Conservation (phyloP, 768 basidiomycete genomes). For the Wakefieldia striispora region DNA sequence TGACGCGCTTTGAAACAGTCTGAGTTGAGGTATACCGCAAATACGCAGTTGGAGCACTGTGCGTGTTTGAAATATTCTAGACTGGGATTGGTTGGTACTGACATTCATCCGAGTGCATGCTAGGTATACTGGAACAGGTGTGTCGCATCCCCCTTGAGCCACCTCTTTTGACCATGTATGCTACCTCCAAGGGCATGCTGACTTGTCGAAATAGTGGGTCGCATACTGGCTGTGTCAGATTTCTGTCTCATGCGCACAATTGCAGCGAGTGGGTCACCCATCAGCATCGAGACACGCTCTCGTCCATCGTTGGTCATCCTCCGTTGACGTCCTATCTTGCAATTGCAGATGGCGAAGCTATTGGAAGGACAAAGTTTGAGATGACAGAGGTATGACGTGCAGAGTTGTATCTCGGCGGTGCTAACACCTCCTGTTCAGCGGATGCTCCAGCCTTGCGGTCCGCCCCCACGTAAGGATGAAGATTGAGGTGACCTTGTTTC, state of each 20-base stretch:
- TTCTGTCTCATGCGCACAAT: constrained; percentile 10
- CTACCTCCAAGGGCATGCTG: constrained; percentile 74
- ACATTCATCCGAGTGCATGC: constrained; percentile 70
- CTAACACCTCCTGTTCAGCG: constrained; percentile 46
- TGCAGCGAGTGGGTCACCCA: constrained; percentile 95
- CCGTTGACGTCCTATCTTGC: constrained; percentile 83
- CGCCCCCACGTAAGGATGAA: constrained; percentile 87
- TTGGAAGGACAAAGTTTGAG: constrained; percentile 87
- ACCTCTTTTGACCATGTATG: constrained; percentile 9
- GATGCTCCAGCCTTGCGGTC: constrained; percentile 94
- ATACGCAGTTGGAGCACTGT: constrained; percentile 95
- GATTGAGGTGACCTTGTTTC: constrained; percentile 37
- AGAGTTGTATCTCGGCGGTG: constrained; percentile 13
- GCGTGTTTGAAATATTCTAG: constrained; percentile 41
- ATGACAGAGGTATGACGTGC: constrained; percentile 77
- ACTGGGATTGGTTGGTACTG: constrained; percentile 1
- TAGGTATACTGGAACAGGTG: constrained; percentile 93
- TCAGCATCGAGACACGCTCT: constrained; percentile 93
- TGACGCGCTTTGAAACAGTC: constrained; percentile 46
- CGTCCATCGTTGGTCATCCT: constrained; percentile 91
- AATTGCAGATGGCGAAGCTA: constrained; percentile 92
- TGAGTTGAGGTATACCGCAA: constrained; percentile 93
- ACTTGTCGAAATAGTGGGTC: constrained; percentile 91
- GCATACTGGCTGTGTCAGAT: neutral
- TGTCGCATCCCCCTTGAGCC: constrained; percentile 8